Base-by-base conservation (phyloP, 208 protist genomes). In the Wallacemonas sp. region DNA sequence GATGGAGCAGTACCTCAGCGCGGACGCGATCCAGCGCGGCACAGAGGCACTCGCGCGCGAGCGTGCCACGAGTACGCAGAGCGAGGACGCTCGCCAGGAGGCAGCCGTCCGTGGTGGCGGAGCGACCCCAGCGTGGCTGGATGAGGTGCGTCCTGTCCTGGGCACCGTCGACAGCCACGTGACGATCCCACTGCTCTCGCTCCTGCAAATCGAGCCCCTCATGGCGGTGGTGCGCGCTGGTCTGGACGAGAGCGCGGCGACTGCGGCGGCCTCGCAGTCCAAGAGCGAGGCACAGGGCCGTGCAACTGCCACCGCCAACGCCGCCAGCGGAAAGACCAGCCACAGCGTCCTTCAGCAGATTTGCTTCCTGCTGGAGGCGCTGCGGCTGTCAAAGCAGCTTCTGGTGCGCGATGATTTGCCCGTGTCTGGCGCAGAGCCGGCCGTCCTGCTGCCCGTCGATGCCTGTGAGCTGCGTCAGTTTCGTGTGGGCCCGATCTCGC, bases 301-400 rank as follows among this genome's bases (percentile, higher is more conserved):
- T n/a, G n/a, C n/a, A n/a, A n/a, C n/a, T n/a, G n/a, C n/a, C n/a
- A 23, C 44, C 19, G 9, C 44, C 44, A 23, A 6, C 44, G 1
- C 24, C 16, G 11, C 48, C 11, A 23, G 14, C 12, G 27, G 0
- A 11, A 56, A 27, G 19, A 21, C 44, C 12, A 16, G 17, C 19
- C 52, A 58, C 52, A 58, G n/a, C 30, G 32, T 39, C 6, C 52
- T 58, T 9, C 52, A 58, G 52, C 32, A 39, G n/a, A 24, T 58
- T 3, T 39, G 32, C 30, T 38, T 43, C 26, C 23, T 58, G 26
- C 52, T 58, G 32, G 52, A 58, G 52, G 26, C 52, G 4, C 52
- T 58, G 11, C 14, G 32, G 4, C 32, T 41, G 12, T 58, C 52
- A 2, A 33, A 39, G 32, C 52, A 43, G 5, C 32, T 58, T 4